Evolutionary conservation across 805 yeast species (phyloP), one percentile per base, ranked within the genome.

Genomic region (Monosporozyma aquatica): DNA sequence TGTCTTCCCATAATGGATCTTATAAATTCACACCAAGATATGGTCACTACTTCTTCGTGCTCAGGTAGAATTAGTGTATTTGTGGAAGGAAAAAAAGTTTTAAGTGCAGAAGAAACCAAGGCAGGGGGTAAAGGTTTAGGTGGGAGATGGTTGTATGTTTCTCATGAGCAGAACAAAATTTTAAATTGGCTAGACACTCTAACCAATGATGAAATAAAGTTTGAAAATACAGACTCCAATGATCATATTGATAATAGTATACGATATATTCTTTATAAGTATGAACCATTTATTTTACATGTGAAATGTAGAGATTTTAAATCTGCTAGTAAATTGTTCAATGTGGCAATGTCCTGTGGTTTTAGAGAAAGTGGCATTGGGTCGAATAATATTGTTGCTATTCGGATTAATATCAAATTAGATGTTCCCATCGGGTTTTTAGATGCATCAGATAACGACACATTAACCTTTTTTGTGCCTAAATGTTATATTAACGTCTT

Each of bases 321-420:
- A 11, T 61, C 70, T 5, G 95, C 95, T 0, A 68, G 71, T n/a
- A 62, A 62, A 30, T 59, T 87, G 9, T 84, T 79, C 48, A 74
- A 78, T 28, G 62, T 74, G 1, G 95, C 95, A 0, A 80, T 86
- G 85, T 71, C 74, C 2, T 81, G 92, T 62, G 95, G 95, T 3
- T 87, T 82, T 54, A 70, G 95, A 53, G 95, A 87, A 59, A 73
- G 85, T 24, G 95, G 95, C 1, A 84, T 87, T 37, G 94, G 94
- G 6, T 70, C 79, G 24, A 84, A 86, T 52, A 75, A 77, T 50
- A 68, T 81, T 10, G 94, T 87, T 6, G 95, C 87, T 0, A 74
- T 87, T 15, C 68, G 95, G 48, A 82, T 77, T 1, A 58, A 55
- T 34, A 78, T 87, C 44, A 75, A 76, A 47, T 59, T 87, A 20